Conservation (phyloP, 2,329 filamentous ascomycete species). For the Penicillium sumatraense region DNA sequence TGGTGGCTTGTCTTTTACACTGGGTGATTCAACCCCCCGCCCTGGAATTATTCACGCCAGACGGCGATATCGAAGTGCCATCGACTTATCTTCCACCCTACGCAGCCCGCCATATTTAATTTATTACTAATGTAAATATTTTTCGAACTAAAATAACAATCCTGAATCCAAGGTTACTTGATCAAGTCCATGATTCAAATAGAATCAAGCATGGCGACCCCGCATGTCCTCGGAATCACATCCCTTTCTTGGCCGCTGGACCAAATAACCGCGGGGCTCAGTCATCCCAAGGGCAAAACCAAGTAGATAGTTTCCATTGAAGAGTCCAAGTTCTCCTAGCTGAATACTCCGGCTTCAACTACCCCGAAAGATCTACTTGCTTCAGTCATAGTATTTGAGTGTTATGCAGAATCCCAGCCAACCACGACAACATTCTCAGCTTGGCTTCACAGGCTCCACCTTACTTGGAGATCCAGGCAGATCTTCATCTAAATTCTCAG, state of each 20-base stretch:
- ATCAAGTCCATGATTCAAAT: background rate
- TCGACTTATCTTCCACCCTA: background rate
- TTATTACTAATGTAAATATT: too few species aligned
- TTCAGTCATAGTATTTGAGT: background rate
- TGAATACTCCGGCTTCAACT: background rate
- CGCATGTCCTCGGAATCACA: slow-evolving; percentile 3
- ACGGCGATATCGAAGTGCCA: too few species aligned
- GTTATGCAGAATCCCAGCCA: slow-evolving; percentile 3
- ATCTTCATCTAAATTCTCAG: background rate
- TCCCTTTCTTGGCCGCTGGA: background rate
- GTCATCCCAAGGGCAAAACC: background rate
- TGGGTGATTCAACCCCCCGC: too few species aligned
- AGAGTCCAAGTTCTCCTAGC: background rate
- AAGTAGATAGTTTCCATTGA: background rate
- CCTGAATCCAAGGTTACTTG: background rate
- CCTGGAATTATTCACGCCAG: too few species aligned
- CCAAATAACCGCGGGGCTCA: background rate
- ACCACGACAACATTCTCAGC: background rate
- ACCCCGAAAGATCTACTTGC: background rate
- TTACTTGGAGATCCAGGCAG: background rate
- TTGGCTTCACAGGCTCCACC: background rate
- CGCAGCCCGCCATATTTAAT: background rate
- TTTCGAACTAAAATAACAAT: background rate
- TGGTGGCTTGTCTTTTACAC: too few species aligned
- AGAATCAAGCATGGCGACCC: background rate